These are phyloP conservation scores for Penicillium lividum DNA, from an alignment of 495 filamentous ascomycete species.

Conservation along the genomic window DNA sequence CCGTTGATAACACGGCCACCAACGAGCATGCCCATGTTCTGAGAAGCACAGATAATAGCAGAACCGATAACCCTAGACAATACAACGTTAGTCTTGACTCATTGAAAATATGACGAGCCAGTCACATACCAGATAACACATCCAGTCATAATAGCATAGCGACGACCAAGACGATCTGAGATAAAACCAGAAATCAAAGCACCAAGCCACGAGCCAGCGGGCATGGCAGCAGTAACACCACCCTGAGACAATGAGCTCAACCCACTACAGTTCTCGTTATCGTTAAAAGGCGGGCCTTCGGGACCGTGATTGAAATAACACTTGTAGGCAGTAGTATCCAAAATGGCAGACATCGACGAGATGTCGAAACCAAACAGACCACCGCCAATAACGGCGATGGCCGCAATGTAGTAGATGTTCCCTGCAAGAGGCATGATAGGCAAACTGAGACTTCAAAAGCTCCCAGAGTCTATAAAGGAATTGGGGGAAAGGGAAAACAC, in stretches of 20 bases:
- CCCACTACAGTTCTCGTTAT: slow-evolving; percentile 42
- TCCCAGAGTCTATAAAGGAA: neutral
- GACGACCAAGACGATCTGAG: slow-evolving; percentile 68
- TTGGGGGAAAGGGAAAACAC: neutral
- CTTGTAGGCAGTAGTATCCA: slow-evolving; percentile 56
- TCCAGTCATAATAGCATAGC: slow-evolving; percentile 64
- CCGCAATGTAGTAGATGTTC: slow-evolving; percentile 74
- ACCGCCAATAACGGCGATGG: slow-evolving; percentile 75
- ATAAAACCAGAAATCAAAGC: slow-evolving; percentile 66
- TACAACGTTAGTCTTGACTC: neutral
- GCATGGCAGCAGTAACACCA: slow-evolving; percentile 70
- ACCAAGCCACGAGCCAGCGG: slow-evolving; percentile 71
- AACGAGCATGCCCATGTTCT: slow-evolving; percentile 74
- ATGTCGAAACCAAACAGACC: slow-evolving; percentile 86
- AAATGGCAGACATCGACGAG: slow-evolving; percentile 77
- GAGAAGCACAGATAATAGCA: slow-evolving; percentile 67
- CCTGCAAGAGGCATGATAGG: slow-evolving; percentile 14
- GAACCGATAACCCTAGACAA: slow-evolving; percentile 58
- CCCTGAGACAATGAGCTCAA: slow-evolving; percentile 51
- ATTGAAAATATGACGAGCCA: neutral
- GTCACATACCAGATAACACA: slow-evolving; percentile 59
- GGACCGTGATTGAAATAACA: slow-evolving; percentile 63
- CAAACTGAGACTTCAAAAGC: slow-evolving; percentile 3
- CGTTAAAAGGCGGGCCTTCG: slow-evolving; percentile 25
- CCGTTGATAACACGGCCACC: slow-evolving; percentile 80